Conservation (phyloP, 495 filamentous ascomycete genomes). For the Tuber borchii region DNA sequence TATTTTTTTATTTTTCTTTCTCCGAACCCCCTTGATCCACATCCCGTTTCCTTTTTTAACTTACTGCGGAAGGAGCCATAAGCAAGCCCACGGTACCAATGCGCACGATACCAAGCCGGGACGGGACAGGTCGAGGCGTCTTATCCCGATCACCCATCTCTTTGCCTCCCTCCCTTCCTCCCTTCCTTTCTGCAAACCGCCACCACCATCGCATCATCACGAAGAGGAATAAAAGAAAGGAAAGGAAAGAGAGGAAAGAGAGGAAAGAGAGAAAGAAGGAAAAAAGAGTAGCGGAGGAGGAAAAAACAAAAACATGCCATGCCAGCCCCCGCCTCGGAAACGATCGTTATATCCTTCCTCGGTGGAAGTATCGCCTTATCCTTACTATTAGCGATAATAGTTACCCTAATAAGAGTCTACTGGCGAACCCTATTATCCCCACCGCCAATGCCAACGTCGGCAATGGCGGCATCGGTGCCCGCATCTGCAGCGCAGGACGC, state of each 20-base stretch:
- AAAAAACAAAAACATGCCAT: conserved; percentile 3
- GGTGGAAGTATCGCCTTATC: conserved; percentile 17
- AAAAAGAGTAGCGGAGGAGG: not conserved
- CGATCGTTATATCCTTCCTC: conserved; percentile 25
- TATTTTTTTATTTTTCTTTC: conserved; percentile 16
- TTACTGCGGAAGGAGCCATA: conserved; percentile 2
- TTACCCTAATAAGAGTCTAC: conserved; percentile 16
- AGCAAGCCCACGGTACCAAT: not conserved
- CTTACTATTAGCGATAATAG: conserved; percentile 17
- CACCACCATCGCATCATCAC: conserved; percentile 7
- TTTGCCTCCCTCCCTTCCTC: conserved; percentile 1
- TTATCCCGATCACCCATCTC: not conserved
- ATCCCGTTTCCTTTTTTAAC: conserved; percentile 6
- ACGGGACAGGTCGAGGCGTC: not conserved
- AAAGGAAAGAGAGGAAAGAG: not conserved
- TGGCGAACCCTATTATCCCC: not conserved
- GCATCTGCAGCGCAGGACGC: not conserved
- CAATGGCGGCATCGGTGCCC: not conserved
- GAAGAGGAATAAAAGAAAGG: not conserved
- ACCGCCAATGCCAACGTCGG: not conserved
- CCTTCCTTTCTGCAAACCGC: not conserved
- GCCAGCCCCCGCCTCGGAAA: conserved; percentile 15
- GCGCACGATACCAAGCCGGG: not conserved
- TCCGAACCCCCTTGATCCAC: not conserved
- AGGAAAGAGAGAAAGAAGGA: not conserved